Base-by-base conservation (phyloP, 345 rosid species). In the Boechera divaricarpa region DNA sequence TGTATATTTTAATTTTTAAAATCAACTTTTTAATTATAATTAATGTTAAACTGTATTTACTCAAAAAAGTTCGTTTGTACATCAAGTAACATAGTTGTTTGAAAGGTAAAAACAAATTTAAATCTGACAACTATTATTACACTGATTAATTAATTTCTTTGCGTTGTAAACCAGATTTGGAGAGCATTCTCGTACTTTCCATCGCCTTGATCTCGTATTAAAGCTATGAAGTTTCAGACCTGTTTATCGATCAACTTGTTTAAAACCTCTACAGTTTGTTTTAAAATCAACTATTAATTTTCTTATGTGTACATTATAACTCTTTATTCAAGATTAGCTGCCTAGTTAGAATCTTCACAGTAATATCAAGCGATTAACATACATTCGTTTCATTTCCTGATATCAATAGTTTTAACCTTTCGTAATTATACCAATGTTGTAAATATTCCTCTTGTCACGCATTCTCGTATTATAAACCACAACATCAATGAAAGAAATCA, bases 401-500 rank as follows among this genome's bases (percentile, higher is more conserved):
- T 39, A 29, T 2, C 12, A 39, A 38, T 2, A 38, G 42, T 38
- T 38, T 68, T 28, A 5, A 44, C 54, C 18, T 52, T 31, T 42
- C 2, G 10, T 1, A 31, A 63, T 7, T 11, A 16, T 38, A 63
- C 42, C 29, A 31, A 53, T 35, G 4, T 7, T 53, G 42, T 52
- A 53, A 32, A 32, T 21, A 54, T 54, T 56, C 51, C 28, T 65
- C 18, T 26, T 56, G 16, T 36, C 51, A 65, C 18, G 31, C 31
- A 66, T 74, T n/a, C 48, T 66, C 63, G 7, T 36, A 45, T n/a
- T 5, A 38, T 18, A 66, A 48, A 57, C 72, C 65, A 74, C 2
- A 21, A 74, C n/a, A 36, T 74, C 41, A 36, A 67, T 26, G 21
- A 75, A 47, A 29, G 60, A 67, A 59, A 68, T 68, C 63, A 58